Evolutionary conservation across 176 grass and related monocot genomes (phyloP).

Genomic region (Musa itinerans): DNA sequence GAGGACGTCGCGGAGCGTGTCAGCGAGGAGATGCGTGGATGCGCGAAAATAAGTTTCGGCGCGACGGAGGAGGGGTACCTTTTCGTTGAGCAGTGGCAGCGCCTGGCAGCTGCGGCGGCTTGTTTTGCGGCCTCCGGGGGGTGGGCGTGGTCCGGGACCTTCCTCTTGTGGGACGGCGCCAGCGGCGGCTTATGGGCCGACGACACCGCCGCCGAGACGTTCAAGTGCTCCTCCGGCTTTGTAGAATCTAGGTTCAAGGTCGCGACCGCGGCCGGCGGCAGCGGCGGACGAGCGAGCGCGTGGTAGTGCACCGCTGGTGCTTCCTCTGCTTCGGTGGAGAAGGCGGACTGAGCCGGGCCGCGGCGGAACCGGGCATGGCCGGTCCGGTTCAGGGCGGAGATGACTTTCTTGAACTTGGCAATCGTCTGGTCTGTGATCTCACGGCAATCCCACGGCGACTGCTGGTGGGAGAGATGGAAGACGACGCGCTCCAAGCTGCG

Average conservation of each 20-base stretch:
- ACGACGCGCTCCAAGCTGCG: constrained; percentile 65
- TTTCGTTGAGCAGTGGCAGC: constrained; percentile 4
- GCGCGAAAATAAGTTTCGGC: background rate
- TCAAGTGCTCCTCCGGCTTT: constrained; percentile 41
- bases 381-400: constrained; percentile 83
- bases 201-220: constrained; percentile 48
- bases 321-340: background rate
- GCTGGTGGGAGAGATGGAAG: constrained; percentile 39
- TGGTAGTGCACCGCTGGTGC: background rate
- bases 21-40: background rate
- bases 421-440: constrained; percentile 86
- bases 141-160: background rate
- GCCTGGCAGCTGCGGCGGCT: constrained; percentile 43
- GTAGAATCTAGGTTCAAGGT: constrained; percentile 69
- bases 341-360: constrained; percentile 11
- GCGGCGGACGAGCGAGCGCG: background rate
- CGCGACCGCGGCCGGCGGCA: background rate
- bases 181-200: constrained; percentile 35
- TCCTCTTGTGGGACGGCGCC: background rate
- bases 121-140: background rate
- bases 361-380: constrained; percentile 92
- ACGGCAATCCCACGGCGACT: constrained; percentile 33
- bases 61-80: background rate
- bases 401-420: constrained; percentile 78
- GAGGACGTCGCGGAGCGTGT: background rate